Conservation (phyloP, 2,329 filamentous ascomycete species). For the Alternaria sp. region DNA sequence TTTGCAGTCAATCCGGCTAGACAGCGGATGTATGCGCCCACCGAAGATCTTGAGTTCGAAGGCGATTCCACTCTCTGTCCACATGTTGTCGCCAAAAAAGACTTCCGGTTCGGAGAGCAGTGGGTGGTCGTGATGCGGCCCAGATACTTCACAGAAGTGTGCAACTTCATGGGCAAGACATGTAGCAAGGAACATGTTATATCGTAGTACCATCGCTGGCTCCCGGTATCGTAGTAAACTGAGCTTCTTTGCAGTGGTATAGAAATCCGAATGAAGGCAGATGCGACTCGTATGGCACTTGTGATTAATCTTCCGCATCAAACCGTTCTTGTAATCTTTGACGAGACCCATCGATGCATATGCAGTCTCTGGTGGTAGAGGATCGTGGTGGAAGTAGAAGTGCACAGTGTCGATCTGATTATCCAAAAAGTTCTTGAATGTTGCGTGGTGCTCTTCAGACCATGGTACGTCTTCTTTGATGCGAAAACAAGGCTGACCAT, state of each 20-base stretch:
- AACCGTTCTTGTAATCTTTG: constrained; percentile 46
- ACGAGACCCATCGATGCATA: constrained; percentile 49
- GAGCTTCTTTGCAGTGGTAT: constrained; percentile 49
- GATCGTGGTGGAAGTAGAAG: constrained; percentile 48
- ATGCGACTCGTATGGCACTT: constrained; percentile 48
- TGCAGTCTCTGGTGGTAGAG: constrained; percentile 42
- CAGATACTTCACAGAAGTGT: constrained; percentile 50
- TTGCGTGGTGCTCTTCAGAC: constrained; percentile 37
- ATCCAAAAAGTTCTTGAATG: constrained; percentile 40
- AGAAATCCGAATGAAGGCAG: constrained; percentile 49
- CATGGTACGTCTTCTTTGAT: constrained; percentile 45
- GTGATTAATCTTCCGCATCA: constrained; percentile 43
- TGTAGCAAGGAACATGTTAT: constrained; percentile 49
- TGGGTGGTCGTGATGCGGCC: constrained; percentile 44
- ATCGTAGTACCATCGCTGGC: constrained; percentile 49
- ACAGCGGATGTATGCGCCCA: constrained; percentile 48
- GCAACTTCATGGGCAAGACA: constrained; percentile 49
- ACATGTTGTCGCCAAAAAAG: constrained; percentile 49
- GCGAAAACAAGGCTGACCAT: constrained; percentile 43
- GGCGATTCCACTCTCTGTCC: constrained; percentile 49
- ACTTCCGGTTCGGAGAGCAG: constrained; percentile 46
- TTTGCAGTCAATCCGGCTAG: constrained; percentile 47
- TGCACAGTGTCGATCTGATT: constrained; percentile 46
- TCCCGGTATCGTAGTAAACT: constrained; percentile 46
- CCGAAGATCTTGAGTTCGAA: constrained; percentile 50